phyloP scores from a whole-genome alignment of 345 rosid species.

The Heritiera littoralis region DNA sequence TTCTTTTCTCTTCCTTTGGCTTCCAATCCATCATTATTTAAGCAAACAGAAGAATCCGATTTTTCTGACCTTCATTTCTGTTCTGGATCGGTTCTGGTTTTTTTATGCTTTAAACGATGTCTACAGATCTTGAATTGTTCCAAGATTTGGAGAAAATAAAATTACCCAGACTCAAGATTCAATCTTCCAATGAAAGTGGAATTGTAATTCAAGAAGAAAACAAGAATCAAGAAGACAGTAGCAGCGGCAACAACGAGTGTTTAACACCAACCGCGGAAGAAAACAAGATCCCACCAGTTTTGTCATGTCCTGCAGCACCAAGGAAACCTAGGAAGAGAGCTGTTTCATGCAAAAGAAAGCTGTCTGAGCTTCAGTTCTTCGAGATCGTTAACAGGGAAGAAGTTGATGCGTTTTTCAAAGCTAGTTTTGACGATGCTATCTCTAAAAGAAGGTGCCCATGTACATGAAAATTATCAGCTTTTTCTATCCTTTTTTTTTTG shows the following conservation, averaged over 20 bases:
- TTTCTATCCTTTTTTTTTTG: too few relatives aligned
- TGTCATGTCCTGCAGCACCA: constrained; percentile 34
- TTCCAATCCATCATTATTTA: not conserved
- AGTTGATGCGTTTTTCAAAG: constrained; percentile 24
- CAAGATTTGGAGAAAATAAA: not conserved
- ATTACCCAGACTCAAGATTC: constrained; percentile 17
- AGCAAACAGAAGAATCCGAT: not conserved
- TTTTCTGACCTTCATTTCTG: not conserved
- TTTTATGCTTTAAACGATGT: not conserved
- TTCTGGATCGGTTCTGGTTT: not conserved
- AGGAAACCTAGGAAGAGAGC: constrained; percentile 23
- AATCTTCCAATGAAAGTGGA: not conserved
- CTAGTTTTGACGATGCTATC: constrained; percentile 15
- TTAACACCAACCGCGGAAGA: constrained; percentile 33
- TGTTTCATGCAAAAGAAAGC: constrained; percentile 26
- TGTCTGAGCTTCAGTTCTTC: constrained; percentile 28
- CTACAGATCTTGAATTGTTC: constrained; percentile 22
- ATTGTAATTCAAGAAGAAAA: not conserved
- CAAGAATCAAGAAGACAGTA: not conserved
- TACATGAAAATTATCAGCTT: not conserved
- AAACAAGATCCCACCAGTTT: constrained; percentile 26
- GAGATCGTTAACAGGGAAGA: constrained; percentile 31
- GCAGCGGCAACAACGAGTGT: constrained; percentile 7
- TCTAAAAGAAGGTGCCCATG: constrained; percentile 25
- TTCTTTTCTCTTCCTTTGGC: not conserved